phyloP scores from a whole-genome alignment of 371 early-diverging fungal species.

The Mycotypha africana region DNA sequence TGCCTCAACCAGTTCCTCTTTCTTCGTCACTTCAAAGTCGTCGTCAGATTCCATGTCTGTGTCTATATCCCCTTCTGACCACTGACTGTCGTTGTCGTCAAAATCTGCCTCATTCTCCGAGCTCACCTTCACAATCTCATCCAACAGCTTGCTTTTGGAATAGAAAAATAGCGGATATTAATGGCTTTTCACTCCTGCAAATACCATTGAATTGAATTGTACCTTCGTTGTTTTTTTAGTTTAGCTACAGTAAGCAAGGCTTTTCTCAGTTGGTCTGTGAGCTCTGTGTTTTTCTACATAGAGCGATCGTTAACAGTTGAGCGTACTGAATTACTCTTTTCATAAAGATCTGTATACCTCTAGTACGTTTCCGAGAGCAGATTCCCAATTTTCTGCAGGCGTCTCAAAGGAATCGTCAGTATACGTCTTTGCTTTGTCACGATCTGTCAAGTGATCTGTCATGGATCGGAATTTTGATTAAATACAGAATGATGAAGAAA shows the following conservation, averaged over 20 bases:
- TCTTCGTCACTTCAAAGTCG: not conserved
- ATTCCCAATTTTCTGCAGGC: too few species aligned
- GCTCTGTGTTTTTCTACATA: slow-evolving; percentile 10
- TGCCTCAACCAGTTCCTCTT: not conserved
- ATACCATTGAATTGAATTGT: not conserved
- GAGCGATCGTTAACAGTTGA: too few species aligned
- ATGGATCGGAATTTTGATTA: too few species aligned
- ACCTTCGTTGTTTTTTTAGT: slow-evolving; percentile 9
- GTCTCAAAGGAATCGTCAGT: too few species aligned
- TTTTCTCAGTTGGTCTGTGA: slow-evolving; percentile 1
- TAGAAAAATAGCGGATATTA: not conserved
- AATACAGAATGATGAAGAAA: too few species aligned
- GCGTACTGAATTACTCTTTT: too few species aligned
- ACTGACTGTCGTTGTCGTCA: slow-evolving; percentile 3
- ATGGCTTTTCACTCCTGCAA: not conserved
- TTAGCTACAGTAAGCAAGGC: slow-evolving; percentile 2
- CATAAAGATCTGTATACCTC: too few species aligned
- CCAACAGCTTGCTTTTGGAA: slow-evolving; percentile 7
- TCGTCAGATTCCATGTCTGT: not conserved
- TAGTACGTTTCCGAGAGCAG: too few species aligned
- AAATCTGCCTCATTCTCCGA: slow-evolving; percentile 1
- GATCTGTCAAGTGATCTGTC: too few species aligned
- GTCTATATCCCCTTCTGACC: slow-evolving; percentile 1
- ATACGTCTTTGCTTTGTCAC: too few species aligned
- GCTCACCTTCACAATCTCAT: slow-evolving; percentile 5